Evolutionary conservation across 2,329 filamentous ascomycete genomes (phyloP), one percentile per base, ranked within the genome.

Genomic region (Colletotrichum cuscutae): DNA sequence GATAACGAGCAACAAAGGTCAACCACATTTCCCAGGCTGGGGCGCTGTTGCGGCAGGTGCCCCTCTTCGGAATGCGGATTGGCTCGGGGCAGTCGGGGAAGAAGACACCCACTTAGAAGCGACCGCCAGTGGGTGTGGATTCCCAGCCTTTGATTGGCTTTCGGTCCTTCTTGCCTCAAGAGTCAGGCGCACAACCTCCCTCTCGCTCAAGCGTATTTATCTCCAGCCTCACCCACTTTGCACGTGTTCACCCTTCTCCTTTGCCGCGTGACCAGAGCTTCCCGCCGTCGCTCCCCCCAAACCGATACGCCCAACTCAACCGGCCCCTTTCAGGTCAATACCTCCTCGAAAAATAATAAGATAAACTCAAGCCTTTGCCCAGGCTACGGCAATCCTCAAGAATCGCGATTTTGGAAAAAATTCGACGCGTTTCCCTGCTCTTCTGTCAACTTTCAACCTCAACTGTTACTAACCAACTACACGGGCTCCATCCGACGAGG

Each of bases 241-340:
- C 82, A 83, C 82, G 82, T 83, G 82, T 81, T 83, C 78, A 78
- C 77, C 77, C 77, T 79, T 77, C 79, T 80, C 77, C 76, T 76
- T 78, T 76, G 77, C 82, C 82, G 80, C 82, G 82, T 84, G 82
- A 84, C 81, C 80, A 69, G 65, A 73, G 66, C 71, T 73, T 71
- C 71, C 71, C 67, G 71, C 61, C 71, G 71, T 60, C 65, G 64
- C 57, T 65, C 56, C 60, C 58, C 62, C 69, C 15, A 66, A 63
- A 46, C 68, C 73, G 60, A 59, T 61, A 37, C 64, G 61, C 58
- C 65, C 70, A 52, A 57, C 65, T 73, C 65, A 62, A 74, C 70
- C 37, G 73, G 56, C 32, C 37, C 61, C 62, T 26, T 62, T 46
- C 24, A 53, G 28, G 26, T 56, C 49, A 24, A 59, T 30, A 57